Percentiles rank a stretch among this genome's conserved stretches.
Evolutionary conservation across 176 grass and related monocot species (phyloP).

Genomic region (Musa beccarii): DNA sequence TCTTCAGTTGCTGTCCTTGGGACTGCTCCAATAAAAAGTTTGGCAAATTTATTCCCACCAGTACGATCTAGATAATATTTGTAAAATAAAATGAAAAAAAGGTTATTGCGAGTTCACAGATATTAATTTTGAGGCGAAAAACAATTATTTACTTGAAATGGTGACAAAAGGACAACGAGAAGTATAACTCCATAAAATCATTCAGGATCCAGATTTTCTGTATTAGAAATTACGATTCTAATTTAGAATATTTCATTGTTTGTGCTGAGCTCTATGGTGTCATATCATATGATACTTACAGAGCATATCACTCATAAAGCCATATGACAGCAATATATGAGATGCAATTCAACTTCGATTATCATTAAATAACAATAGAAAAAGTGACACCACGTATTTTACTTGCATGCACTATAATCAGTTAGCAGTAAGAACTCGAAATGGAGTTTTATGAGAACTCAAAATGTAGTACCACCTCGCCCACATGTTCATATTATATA

Average conservation of each 20-base stretch:
- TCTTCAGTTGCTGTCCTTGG: constrained; percentile 78
- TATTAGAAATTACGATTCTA: too few species aligned
- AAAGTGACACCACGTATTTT: too few species aligned
- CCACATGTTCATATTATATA: too few species aligned
- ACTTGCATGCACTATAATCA: too few species aligned
- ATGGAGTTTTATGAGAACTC: too few species aligned
- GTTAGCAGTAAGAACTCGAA: too few species aligned
- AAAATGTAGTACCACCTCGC: too few species aligned
- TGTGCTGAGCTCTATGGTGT: too few species aligned
- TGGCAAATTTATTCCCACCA: constrained; percentile 56
- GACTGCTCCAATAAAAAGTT: constrained; percentile 97
- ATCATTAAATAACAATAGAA: too few species aligned
- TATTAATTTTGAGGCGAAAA: neutral
- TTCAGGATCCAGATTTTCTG: too few species aligned
- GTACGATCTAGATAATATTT: constrained; percentile 51
- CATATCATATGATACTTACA: too few species aligned
- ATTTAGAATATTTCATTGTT: too few species aligned
- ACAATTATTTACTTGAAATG: neutral
- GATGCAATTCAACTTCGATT: neutral
- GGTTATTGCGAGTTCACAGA: constrained; percentile 3
- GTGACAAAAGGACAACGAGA: neutral
- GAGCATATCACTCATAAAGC: neutral
- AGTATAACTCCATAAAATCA: neutral
- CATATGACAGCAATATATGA: neutral
- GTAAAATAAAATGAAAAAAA: constrained; percentile 2